phyloP scores from a whole-genome alignment of 805 yeast species.

The Saccharomycopsis babjevae region DNA sequence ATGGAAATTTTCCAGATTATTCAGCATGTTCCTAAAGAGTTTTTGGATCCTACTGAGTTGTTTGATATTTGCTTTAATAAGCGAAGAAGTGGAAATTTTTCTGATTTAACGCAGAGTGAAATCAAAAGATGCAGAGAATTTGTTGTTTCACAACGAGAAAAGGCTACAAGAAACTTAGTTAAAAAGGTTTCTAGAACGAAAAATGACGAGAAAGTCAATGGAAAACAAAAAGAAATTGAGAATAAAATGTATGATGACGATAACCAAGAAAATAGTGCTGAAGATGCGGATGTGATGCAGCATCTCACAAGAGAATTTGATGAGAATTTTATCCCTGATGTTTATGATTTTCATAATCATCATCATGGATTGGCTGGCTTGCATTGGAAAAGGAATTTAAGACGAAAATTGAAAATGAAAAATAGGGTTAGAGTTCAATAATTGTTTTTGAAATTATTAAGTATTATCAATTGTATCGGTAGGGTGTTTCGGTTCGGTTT shows the following conservation, averaged over 20 bases:
- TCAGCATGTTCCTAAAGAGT: conserved; percentile 68
- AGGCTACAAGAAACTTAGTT: conserved; percentile 17
- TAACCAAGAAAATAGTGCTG: neutral
- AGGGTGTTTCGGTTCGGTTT: neutral
- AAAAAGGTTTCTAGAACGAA: neutral
- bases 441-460: too few species aligned
- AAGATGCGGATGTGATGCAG: conserved; percentile 21
- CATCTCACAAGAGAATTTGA: conserved; percentile 22
- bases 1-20: conserved; percentile 73
- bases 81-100: conserved; percentile 46
- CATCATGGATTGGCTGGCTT: conserved; percentile 35
- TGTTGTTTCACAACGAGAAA: conserved; percentile 54
- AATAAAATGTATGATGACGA: neutral
- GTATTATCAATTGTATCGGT: neutral
- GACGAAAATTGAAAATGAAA: conserved; percentile 40
- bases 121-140: conserved; percentile 67
- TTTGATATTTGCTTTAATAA: conserved; percentile 70
- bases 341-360: conserved; percentile 32
- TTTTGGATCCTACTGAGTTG: conserved; percentile 59
- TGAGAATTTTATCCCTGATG: conserved; percentile 27
- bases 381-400: conserved; percentile 52
- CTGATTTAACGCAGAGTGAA: conserved; percentile 73
- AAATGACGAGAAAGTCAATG: neutral
- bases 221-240: neutral
- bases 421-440: neutral